Evolutionary conservation across 345 rosid genomes (phyloP).

Genomic region (Luvunga scandens): DNA sequence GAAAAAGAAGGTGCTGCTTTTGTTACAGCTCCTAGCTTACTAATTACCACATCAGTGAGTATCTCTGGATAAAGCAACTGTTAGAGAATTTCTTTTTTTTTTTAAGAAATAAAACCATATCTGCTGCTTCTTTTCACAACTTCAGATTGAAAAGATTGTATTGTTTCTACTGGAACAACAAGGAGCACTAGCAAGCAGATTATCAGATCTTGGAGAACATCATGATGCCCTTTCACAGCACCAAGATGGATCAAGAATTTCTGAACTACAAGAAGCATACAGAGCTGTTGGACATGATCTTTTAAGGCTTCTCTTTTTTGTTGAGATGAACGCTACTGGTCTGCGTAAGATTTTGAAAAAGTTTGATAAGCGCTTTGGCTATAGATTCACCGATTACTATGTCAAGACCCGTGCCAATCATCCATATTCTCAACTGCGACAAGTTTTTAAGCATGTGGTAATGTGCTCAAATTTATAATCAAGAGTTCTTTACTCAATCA

Average conservation of each 20-base stretch:
- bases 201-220: slow-evolving; percentile 42
- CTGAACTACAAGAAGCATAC: slow-evolving; percentile 53
- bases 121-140: slow-evolving; percentile 8
- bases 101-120: background rate
- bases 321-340: slow-evolving; percentile 76
- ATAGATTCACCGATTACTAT: slow-evolving; percentile 72
- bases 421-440: slow-evolving; percentile 78
- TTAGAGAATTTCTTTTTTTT: too few species aligned
- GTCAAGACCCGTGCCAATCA: slow-evolving; percentile 84
- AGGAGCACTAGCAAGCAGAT: slow-evolving; percentile 49
- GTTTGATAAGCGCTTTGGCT: slow-evolving; percentile 78
- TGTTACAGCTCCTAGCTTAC: background rate
- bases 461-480: slow-evolving; percentile 1
- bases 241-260: slow-evolving; percentile 39
- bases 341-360: slow-evolving; percentile 76
- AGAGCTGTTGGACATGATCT: slow-evolving; percentile 58
- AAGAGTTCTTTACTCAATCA: background rate
- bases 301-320: slow-evolving; percentile 57
- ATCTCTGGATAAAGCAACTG: background rate
- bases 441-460: slow-evolving; percentile 89
- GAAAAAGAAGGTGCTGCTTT: background rate
- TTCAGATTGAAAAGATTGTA: slow-evolving; percentile 61
- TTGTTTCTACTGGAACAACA: slow-evolving; percentile 63
- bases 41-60: background rate
- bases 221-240: slow-evolving; percentile 43